Percentiles rank a stretch among this genome's conserved stretches.
Conservation (phyloP, 2,329 filamentous ascomycete species). For the Hymenoscyphus scutula region DNA sequence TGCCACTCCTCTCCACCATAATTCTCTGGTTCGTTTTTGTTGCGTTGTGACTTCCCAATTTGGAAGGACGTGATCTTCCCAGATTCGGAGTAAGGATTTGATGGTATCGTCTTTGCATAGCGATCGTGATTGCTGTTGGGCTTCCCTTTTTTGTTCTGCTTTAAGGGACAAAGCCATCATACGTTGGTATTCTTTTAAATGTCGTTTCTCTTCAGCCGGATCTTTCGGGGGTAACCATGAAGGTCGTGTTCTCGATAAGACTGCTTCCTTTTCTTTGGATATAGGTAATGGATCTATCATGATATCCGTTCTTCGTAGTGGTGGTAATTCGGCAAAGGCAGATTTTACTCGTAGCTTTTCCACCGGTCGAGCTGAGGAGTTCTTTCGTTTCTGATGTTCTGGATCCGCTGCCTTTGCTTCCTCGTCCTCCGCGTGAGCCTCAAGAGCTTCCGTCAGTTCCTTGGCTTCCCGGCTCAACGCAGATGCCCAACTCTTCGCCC, state of each 20-base stretch:
- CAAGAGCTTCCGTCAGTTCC: conserved; percentile 74
- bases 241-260: conserved; percentile 74
- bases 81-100: conserved; percentile 58
- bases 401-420: conserved; percentile 44
- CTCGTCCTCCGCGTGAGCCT: conserved; percentile 70
- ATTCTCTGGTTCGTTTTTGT: conserved; percentile 67
- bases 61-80: conserved; percentile 74
- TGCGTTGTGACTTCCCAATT: conserved; percentile 71
- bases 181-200: conserved; percentile 79
- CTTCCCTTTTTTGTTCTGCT: conserved; percentile 59
- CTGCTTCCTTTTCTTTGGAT: conserved; percentile 83
- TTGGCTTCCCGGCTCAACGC: conserved; percentile 72
- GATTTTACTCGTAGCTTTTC: conserved; percentile 59
- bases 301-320: conserved; percentile 58
- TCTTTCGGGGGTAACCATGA: conserved; percentile 86
- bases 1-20: conserved; percentile 81
- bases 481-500: conserved; percentile 73
- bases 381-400: conserved; percentile 29
- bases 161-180: conserved; percentile 70
- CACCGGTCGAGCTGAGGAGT: conserved; percentile 38
- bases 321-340: conserved; percentile 65
- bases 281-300: conserved; percentile 83
- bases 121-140: conserved; percentile 49
- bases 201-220: conserved; percentile 84
- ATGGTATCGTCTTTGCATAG: conserved; percentile 54